Evolutionary conservation across 148 eudicot species (phyloP).

Genomic region (Pharnaceum exiguum): DNA sequence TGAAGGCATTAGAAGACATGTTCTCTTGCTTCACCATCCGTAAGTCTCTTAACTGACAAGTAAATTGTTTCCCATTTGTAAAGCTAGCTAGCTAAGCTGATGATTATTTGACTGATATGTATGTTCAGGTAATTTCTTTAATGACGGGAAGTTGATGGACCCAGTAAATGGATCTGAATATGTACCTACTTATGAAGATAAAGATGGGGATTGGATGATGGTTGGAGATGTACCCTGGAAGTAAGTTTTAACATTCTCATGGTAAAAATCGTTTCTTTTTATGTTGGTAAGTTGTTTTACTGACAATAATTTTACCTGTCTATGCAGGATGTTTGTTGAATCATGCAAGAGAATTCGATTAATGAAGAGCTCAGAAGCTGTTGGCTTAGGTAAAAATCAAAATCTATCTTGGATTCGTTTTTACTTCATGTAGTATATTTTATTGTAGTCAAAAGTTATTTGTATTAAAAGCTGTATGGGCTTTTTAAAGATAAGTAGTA

Average conservation of each 20-base stretch:
- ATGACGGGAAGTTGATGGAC: conserved; percentile 34
- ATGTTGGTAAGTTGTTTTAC: neutral
- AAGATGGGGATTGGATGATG: conserved; percentile 57
- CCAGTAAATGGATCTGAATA: conserved; percentile 33
- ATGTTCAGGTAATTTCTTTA: conserved; percentile 32
- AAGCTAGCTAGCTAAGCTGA: too few species aligned
- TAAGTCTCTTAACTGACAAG: conserved; percentile 19
- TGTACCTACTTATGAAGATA: conserved; percentile 42
- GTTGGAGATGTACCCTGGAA: conserved; percentile 46
- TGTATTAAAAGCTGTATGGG: neutral
- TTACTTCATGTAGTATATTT: too few species aligned
- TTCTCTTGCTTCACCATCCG: conserved; percentile 66
- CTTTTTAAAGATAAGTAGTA: neutral
- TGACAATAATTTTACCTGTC: neutral
- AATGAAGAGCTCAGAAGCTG: conserved; percentile 56
- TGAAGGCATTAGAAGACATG: conserved; percentile 56
- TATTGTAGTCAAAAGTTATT: neutral
- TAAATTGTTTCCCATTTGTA: neutral
- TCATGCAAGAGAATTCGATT: conserved; percentile 63
- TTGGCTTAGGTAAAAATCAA: conserved; percentile 44
- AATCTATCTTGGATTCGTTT: too few species aligned
- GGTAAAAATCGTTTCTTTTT: neutral
- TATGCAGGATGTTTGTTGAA: conserved; percentile 62
- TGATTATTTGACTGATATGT: neutral
- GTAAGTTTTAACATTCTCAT: conserved; percentile 13